Conservation (phyloP, 176 grass and related monocot species). For the Saccharum spontaneum region DNA sequence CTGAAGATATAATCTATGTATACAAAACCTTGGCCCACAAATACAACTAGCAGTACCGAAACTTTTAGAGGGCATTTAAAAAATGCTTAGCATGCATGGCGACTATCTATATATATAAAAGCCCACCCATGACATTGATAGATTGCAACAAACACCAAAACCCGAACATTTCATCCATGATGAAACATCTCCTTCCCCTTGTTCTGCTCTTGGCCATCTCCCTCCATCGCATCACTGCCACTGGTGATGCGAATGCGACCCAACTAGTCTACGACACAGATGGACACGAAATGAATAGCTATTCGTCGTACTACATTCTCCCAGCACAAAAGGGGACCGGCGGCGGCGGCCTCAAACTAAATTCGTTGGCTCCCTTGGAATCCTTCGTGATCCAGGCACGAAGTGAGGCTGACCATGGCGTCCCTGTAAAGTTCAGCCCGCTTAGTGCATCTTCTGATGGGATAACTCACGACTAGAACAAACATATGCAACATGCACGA, state of each 20-base stretch:
- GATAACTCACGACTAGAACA: no score
- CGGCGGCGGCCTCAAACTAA: not conserved
- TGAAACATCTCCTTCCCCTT: not conserved
- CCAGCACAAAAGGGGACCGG: not conserved
- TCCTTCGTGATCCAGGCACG: not conserved
- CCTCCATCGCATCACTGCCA: not conserved
- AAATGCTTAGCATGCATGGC: no score
- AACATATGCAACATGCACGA: no score
- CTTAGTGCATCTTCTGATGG: no score
- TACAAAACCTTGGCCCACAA: no score
- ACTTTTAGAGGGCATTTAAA: no score
- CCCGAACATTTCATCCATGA: not conserved
- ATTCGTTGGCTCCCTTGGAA: no score
- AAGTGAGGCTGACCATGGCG: not conserved
- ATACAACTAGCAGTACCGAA: no score
- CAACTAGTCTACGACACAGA: conserved; percentile 5
- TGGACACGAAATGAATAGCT: not conserved
- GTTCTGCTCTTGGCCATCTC: not conserved
- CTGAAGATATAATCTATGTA: no score
- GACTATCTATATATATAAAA: no score
- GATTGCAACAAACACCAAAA: no score
- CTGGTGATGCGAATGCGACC: not conserved
- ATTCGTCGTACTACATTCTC: not conserved
- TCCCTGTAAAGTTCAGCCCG: not conserved
- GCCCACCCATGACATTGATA: no score